Base-by-base conservation (phyloP, 2,329 filamentous ascomycete genomes). In the Dactylonectria estremocensis region DNA sequence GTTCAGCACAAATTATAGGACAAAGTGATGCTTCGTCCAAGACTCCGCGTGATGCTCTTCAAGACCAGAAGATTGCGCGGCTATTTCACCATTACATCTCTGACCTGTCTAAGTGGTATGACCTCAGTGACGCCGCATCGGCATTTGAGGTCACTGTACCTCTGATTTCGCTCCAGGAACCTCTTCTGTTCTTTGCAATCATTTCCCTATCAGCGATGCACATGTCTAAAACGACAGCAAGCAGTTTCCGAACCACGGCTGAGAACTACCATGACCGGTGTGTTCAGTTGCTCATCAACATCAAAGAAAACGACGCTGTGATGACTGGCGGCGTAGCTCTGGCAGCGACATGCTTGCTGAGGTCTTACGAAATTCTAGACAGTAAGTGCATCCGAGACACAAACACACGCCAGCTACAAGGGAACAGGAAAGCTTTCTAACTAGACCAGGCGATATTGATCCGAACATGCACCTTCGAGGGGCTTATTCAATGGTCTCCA, bases 311-410 rank as follows among this genome's bases (percentile, higher is more conserved):
- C 1, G 77, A 79, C 14, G 61, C 73, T 2, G 72, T 77, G 5
- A 73, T 80, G 13, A 69, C 77, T 13, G 79, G 78, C 13, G 83
- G 82, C 1, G 77, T 83, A 3, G 83, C 82, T 0, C 76, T 87
- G 2, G 83, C 84, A 2, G 80, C 85, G 3, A 83, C 84, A 1
- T 87, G 85, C 70, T 73, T 87, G 3, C 69, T 87, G 14, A 77
- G 84, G 11, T 86, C 84, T 1, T 87, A 85, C 59, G 84, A 87
- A 69, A 86, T 87, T 6, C 77, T 86, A 1, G 79, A 79, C 24
- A 80, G 83, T 84, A 65, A 70, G 77, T 66, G 8, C n/a, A 8
- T 13, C 24, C 24, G 31, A 18, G 3, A 22, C 24, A 18, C 11
- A 50, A 7, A 14, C 9, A 3, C 9, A 31, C 46, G 4, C 14